Evolutionary conservation across 1,139 yeast species (phyloP).

Genomic region (Nakaseomyces uthaithaninus): DNA sequence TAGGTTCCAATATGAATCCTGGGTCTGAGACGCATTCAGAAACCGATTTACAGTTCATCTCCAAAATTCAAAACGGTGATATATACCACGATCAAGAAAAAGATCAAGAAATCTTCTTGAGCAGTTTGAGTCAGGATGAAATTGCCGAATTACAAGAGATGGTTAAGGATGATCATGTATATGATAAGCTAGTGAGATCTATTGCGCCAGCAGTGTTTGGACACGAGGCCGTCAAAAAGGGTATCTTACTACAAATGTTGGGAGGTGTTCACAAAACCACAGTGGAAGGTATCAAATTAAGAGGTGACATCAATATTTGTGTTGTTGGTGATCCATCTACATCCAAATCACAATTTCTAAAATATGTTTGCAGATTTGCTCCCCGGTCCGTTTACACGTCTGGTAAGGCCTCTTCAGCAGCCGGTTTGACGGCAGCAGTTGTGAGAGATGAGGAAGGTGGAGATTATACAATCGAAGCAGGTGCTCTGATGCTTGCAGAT

Average conservation of each 20-base stretch:
- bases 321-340: conserved; percentile 98
- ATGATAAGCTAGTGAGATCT: conserved; percentile 77
- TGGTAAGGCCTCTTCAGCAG: conserved; percentile 98
- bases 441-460: conserved; percentile 97
- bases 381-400: conserved; percentile 96
- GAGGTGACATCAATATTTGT: conserved; percentile 97
- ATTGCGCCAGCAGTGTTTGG: conserved; percentile 97
- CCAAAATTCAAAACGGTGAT: conserved; percentile 21
- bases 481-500: conserved; percentile 97
- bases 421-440: conserved; percentile 97
- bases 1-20: conserved; percentile 24
- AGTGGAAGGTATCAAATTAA: conserved; percentile 84
- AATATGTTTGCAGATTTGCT: conserved; percentile 84
- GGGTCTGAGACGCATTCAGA: conserved; percentile 13
- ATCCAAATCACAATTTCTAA: conserved; percentile 90
- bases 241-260: conserved; percentile 74
- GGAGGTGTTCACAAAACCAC: conserved; percentile 97
- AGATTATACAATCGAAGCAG: conserved; percentile 96
- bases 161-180: conserved; percentile 86
- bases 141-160: conserved; percentile 76
- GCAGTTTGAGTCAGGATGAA: conserved; percentile 74
- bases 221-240: conserved; percentile 90
- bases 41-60: conserved; percentile 26
- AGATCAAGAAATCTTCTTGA: conserved; percentile 74
- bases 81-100: conserved; percentile 36